Base-by-base conservation (phyloP, 345 rosid species). In the Salix brachista region DNA sequence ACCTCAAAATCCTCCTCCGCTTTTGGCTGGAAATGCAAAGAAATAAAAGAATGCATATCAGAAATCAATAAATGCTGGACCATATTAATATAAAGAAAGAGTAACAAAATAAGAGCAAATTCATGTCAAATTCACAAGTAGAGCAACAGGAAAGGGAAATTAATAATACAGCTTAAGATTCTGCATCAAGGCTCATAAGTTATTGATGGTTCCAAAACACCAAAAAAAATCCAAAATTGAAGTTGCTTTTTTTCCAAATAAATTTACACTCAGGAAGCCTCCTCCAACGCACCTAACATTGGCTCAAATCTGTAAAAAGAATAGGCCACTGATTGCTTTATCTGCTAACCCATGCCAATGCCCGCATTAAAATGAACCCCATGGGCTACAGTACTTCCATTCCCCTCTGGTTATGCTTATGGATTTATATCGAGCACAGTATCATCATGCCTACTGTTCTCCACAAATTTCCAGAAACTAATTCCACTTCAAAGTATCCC, bases 1-100 rank as follows among this genome's bases (percentile, higher is more conserved):
- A 86, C 78, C 78, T 76, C 85, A 67, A 79, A 75, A 72, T 87
- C 94, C 77, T 88, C 91, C 75, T 88, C 91, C 76, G 74, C 86
- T 81, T 80, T 90, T 62, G 88, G 82, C 99, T 93, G 87, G 9
- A 78, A 71, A 18, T 61, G 19, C 17, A 73, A 56, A 81, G 72
- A 48, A 65, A 28, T 5, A 67, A 78, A 71, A 75, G 52, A 44
- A 74, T 23, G 30, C 54, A 77, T 30, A 76, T 69, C 68, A 77
- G n/a, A 64, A 41, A 69, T 71, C 67, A 72, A 64, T 54, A 71
- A 41, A 54, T 50, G 75, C 71, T 69, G 76, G 71, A 54, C 64
- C 32, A 39, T 61, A 46, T 44, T 74, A 25, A 60, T 13, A 66
- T 8, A n/a, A 13, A 58, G 21, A 65, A 65, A 4, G 34, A 66